phyloP scores from a whole-genome alignment of 306 rosid genomes.

The Quercus cerris region DNA sequence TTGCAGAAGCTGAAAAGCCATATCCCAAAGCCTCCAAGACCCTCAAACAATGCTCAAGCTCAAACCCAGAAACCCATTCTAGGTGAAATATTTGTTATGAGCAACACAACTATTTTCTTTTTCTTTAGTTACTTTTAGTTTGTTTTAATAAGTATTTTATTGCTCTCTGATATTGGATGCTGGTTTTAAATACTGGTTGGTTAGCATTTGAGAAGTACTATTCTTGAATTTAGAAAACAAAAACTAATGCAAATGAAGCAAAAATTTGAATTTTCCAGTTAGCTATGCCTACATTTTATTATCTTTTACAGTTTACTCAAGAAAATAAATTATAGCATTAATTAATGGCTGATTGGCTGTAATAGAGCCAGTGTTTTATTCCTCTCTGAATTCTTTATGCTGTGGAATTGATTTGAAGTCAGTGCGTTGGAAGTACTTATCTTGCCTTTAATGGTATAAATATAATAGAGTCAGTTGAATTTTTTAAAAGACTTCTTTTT shows the following conservation, averaged over 20 bases:
- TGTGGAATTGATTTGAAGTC: not conserved
- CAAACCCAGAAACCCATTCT: conserved; percentile 37
- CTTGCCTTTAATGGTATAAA: not conserved
- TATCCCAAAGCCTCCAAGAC: conserved; percentile 42
- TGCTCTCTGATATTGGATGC: not conserved
- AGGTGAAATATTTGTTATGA: conserved; percentile 33
- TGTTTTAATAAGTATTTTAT: not conserved
- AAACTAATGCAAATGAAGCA: not conserved
- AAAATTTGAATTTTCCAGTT: not conserved
- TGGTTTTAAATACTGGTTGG: not conserved
- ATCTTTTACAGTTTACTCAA: not conserved
- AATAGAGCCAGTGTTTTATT: too few species aligned
- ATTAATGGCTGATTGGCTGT: too few species aligned
- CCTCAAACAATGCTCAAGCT: conserved; percentile 22
- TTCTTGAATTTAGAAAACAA: not conserved
- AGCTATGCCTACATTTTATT: not conserved
- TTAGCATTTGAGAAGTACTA: not conserved
- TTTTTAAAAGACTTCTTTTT: conserved; percentile 3
- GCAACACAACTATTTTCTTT: not conserved
- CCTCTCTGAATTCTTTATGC: not conserved
- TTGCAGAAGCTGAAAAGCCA: conserved; percentile 59
- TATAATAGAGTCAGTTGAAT: not conserved
- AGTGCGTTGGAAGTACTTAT: not conserved
- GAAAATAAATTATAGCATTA: too few species aligned
- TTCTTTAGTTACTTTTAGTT: not conserved